These are phyloP conservation scores for Lophiostoma macrostomum DNA, from an alignment of 495 filamentous ascomycete species.

Conservation along the genomic window DNA sequence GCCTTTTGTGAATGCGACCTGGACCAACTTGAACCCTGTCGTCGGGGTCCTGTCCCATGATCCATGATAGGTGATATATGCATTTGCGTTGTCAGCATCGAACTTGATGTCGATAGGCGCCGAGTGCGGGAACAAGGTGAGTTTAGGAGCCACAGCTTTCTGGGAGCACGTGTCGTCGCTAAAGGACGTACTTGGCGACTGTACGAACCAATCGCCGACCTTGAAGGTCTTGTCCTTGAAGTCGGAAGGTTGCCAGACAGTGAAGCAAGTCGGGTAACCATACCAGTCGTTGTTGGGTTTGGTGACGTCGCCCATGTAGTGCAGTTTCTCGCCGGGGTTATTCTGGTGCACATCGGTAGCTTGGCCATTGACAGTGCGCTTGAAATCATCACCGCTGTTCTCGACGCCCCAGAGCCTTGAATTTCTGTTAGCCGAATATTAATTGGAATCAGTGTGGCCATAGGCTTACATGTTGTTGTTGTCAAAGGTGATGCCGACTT, in stretches of 20 bases:
- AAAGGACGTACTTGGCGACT: constrained; percentile 14
- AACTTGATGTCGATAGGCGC: constrained; percentile 32
- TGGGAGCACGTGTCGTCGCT: constrained; percentile 23
- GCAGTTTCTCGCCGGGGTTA: constrained; percentile 32
- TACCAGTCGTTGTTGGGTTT: constrained; percentile 31
- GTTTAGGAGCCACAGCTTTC: constrained; percentile 1
- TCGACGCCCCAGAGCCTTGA: constrained; percentile 31
- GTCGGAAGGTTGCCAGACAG: constrained; percentile 28
- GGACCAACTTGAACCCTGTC: constrained; percentile 29
- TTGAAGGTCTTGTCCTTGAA: constrained; percentile 31
- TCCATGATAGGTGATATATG: constrained; percentile 28
- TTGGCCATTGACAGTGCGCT: constrained; percentile 18
- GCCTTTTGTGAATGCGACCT: constrained; percentile 19
- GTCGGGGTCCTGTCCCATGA: constrained; percentile 27
- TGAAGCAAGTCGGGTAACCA: constrained; percentile 33
- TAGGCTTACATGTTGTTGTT: constrained; percentile 22
- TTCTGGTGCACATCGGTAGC: constrained; percentile 27
- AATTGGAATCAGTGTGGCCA: not conserved
- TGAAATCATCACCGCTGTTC: constrained; percentile 31
- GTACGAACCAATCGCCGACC: constrained; percentile 32
- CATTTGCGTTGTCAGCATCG: constrained; percentile 13
- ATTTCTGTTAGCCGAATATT: not conserved
- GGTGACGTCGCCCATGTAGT: constrained; percentile 31
- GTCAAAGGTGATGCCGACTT: constrained; percentile 30
- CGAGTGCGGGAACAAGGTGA: constrained; percentile 26